Evolutionary conservation across 768 basidiomycete species (phyloP), one percentile per base, ranked within the genome.

Genomic region (Mycena latifolia): DNA sequence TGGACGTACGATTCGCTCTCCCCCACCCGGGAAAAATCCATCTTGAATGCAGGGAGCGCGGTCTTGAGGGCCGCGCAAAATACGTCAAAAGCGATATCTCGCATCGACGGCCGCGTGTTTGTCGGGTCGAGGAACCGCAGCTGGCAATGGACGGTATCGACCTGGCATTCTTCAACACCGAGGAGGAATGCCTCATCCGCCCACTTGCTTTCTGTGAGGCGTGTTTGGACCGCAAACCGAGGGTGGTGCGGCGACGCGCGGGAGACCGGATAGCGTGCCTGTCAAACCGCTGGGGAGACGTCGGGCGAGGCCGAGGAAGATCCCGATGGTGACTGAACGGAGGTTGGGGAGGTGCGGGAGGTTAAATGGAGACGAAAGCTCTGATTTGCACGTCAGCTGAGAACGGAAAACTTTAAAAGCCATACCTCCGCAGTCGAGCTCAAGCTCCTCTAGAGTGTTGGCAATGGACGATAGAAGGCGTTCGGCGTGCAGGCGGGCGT

Each of bases 281-380:
- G 41, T 24, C 14, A 69, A 29, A 0, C 67, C 67, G 11, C 24
- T 18, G 12, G 67, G 67, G 2, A 65, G 24, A 33, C 14, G 12
- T 15, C 37, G 55, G 8, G 47, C 25, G 29, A 62, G 41, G 24
- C 50, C 55, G 14, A 25, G 50, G 39, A 37, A 53, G 8, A 69
- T 47, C 50, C 45, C 54, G 22, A 65, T 31, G 1, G 50, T 58
- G 8, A 69, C n/a, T 15, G 48, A 22, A 28, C 43, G 59, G 2
- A 69, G 45, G n/a, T 56, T 46, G 3, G 68, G 55, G 11, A 58
- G 63, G 8, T 46, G 28, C 6, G 63, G 63, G 45, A 69, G 63
- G 35, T 29, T 12, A 20, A 57, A 15, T 0, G 55, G 55, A 25
- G 45, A 25, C 3, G 15, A 10, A 15, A 68, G 48, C 10, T 18